Base-by-base conservation (phyloP, 257 asterid genomes). In the Rehmannia glutinosa region DNA sequence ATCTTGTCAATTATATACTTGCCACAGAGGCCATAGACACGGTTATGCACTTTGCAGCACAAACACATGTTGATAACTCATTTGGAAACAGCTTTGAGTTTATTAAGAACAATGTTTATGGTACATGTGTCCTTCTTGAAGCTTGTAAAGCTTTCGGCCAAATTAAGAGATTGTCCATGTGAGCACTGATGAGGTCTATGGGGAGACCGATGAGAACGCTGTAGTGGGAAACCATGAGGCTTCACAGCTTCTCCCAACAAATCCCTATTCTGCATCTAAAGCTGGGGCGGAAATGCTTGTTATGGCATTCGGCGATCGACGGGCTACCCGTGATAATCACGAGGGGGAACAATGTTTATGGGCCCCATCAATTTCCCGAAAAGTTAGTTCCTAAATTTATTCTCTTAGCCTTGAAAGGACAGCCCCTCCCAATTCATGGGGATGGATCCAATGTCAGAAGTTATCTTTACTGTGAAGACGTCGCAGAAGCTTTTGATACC, bases 241-340 rank as follows among this genome's bases (percentile, higher is more conserved):
- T 3, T 81, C 83, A 0, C 83, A 72, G 76, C 81, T 81, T 57
- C 83, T 77, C 43, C 86, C 86, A 3, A 81, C 86, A 6, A 81
- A 81, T 28, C 86, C 86, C 0, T 81, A 81, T 21, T 75, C 86
- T 3, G 86, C 86, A 25, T 75, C 86, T 1, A 81, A 81, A 72
- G 83, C 86, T 6, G 86, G 83, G 59, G 86, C 86, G 3, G 86
- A 81, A 69, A 81, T 81, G 86, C 79, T 81, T 13, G 81, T 78
- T 6, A 65, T 81, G 86, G 86, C 86, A 6, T 81, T 75, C 45
- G 81, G 83, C 49, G 81, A 9, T 81, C 86, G 12, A 78, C 28
- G 78, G 74, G 4, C 51, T 82, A 7, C 84, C 87, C n/a, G 80
- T 82, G 21, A 78, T 82, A 59, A 82, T 77, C 71, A 82, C 87